Evolutionary conservation across 177 flowering plant species (phyloP), one percentile per base, ranked within the genome.

Genomic region (Vitis hybrid): DNA sequence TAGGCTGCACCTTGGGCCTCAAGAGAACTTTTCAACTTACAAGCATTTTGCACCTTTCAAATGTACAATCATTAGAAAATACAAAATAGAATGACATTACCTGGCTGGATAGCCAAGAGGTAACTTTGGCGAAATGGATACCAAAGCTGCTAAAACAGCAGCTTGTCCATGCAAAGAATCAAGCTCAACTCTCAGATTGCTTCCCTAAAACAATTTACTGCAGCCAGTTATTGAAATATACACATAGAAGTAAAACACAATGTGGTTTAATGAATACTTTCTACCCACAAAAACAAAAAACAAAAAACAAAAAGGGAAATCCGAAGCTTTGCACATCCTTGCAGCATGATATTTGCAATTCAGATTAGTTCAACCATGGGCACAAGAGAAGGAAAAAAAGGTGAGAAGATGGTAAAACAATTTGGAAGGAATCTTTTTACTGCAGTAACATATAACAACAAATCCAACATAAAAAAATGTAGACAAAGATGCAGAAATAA

Each of bases 51-150:
- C 8, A 6, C 6, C 8, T 34, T 34, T 34, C 45, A 34, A 66
- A 34, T 34, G 45, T 34, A 34, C 45, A 34, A 34, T 3, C 48
- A 39, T 13, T 21, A 8, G 10, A 49, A 19, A 34, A 55, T 64
- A 56, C 45, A 62, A 56, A 19, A 67, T 23, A 56, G 15, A 15
- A 69, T 59, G 62, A 2, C 52, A 75, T 60, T 80, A 89, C 99
- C 93, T 86, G 60, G 98, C 84, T 45, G 99, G 99, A 84, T 91
- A 95, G 72, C 99, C 98, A 79, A 95, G 97, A 72, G 88, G 92
- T 64, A 95, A 78, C 73, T 85, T 86, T 13, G 90, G 95, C 7
- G 97, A 89, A 55, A 93, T 80, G 51, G 94, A 87, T 15, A 91
- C 90, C 68, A 95, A 71, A 73, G 97, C 94, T 18, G 95, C 96